These are phyloP conservation scores for Zea mays DNA, from an alignment of 176 grass and related monocot genomes.

Conservation along the genomic window DNA sequence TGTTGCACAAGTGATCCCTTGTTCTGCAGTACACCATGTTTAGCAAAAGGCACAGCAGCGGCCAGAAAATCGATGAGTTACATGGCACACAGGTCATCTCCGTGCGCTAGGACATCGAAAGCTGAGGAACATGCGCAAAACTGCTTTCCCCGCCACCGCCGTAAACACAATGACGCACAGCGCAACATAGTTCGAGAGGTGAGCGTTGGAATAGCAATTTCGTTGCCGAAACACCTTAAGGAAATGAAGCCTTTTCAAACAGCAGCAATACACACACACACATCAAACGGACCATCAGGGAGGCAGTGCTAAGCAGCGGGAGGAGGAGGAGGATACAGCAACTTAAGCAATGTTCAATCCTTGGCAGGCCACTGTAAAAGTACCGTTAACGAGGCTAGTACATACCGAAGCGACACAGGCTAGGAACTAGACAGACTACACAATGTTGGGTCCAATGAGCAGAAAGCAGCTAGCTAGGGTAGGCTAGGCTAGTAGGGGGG, in stretches of 20 bases:
- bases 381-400: slow-evolving; percentile 2
- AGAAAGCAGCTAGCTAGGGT: background rate
- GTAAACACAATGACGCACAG: slow-evolving; percentile 3
- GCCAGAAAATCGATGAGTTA: background rate
- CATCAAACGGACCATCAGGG: background rate
- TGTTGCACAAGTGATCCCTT: too few species aligned
- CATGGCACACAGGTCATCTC: background rate
- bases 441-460: background rate
- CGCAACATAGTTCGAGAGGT: background rate
- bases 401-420: background rate
- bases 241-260: background rate
- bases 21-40: background rate
- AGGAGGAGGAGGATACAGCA: background rate
- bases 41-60: slow-evolving; percentile 5
- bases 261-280: slow-evolving; percentile 8
- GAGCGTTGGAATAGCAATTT: background rate
- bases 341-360: slow-evolving; percentile 15
- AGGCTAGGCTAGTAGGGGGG: background rate
- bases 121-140: background rate
- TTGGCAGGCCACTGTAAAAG: background rate
- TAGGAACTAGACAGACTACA: background rate
- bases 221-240: background rate
- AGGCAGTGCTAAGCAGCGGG: background rate
- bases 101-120: background rate
- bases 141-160: background rate